Evolutionary conservation across 2,329 filamentous ascomycete genomes (phyloP).

Genomic region (Trichoderma sp.): DNA sequence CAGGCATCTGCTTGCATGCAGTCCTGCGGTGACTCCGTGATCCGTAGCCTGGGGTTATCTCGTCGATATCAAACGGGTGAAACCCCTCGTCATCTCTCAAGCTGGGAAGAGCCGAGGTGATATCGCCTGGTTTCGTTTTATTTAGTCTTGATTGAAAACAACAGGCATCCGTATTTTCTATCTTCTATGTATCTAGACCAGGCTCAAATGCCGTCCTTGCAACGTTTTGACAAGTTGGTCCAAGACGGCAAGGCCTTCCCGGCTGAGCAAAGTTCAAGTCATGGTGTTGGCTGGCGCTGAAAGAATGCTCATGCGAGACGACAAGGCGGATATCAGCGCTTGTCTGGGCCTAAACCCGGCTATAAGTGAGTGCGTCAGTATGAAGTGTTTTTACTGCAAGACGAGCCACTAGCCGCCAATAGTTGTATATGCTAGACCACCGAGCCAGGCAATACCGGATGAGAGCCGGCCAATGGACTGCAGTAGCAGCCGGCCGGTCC

Average conservation of each 20-base stretch:
- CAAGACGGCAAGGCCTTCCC: constrained; percentile 8
- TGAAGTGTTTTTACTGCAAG: background rate
- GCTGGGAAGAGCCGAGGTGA: background rate
- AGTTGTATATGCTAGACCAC: background rate
- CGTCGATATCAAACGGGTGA: background rate
- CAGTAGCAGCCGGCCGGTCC: background rate
- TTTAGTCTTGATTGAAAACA: background rate
- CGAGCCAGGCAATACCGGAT: background rate
- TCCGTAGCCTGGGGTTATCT: background rate
- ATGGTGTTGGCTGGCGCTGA: constrained; percentile 9
- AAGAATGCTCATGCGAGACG: constrained; percentile 3
- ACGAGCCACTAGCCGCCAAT: constrained; percentile 3
- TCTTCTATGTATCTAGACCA: background rate
- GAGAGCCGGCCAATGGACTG: background rate
- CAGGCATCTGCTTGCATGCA: background rate
- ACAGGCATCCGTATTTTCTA: background rate
- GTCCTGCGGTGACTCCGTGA: background rate
- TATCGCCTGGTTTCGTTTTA: background rate
- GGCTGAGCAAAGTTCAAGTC: background rate
- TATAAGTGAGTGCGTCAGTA: constrained; percentile 10
- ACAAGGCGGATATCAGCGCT: background rate
- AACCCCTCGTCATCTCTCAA: background rate
- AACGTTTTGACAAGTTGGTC: background rate
- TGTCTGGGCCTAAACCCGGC: background rate
- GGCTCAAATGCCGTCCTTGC: background rate